Percentiles rank a stretch among this genome's conserved stretches.
Conservation (phyloP, 441 rosid species). For the Hypseocharis bilobata region DNA sequence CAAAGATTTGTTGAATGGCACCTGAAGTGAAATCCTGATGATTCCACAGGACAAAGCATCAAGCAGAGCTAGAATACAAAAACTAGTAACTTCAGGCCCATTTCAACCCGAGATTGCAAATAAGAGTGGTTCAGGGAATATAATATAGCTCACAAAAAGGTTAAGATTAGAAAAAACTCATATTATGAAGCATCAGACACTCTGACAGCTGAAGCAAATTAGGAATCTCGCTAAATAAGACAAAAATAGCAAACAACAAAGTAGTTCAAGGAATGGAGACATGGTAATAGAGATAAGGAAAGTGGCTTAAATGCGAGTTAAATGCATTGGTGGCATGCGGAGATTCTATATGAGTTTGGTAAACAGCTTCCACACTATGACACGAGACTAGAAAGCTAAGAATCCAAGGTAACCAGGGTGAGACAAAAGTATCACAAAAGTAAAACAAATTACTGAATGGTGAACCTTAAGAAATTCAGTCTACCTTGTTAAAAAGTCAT, state of each 20-base stretch:
- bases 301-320: background rate
- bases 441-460: background rate
- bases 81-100: too few species aligned
- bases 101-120: too few species aligned
- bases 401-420: background rate
- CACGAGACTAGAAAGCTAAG: background rate
- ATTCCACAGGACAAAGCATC: background rate
- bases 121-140: too few species aligned
- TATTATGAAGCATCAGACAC: too few species aligned
- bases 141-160: too few species aligned
- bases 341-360: background rate
- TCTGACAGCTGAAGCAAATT: too few species aligned
- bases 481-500: too few species aligned
- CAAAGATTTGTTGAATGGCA: background rate
- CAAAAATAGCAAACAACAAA: background rate
- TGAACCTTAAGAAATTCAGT: background rate
- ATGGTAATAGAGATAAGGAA: too few species aligned
- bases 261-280: background rate
- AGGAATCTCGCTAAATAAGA: too few species aligned
- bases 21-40: background rate
- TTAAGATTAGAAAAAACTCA: too few species aligned
- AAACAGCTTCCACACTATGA: background rate
- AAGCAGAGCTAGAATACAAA: too few species aligned
- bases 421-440: background rate
- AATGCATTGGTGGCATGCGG: background rate